Base-by-base conservation (phyloP, 163 green algal genomes). In the Smithsoniella earleae region DNA sequence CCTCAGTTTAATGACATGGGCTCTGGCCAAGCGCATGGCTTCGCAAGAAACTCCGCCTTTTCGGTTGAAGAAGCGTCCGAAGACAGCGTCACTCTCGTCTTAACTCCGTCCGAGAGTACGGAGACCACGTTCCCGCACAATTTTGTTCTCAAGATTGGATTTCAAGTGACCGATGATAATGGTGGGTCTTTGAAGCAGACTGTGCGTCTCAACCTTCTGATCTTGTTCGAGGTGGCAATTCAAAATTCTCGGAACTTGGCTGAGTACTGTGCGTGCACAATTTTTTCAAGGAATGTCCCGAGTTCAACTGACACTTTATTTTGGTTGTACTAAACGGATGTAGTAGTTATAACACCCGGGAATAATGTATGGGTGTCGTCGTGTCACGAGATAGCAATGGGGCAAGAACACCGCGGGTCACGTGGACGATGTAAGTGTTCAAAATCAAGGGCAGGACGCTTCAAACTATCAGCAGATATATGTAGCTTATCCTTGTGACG, bases 1-100 rank as follows among this genome's bases (percentile, higher is more conserved):
- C 89, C 89, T 18, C 89, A 95, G 73, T 93, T 95, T 79, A 81
- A 82, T 46, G 80, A 88, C 46, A 78, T 95, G 54, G 92, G 90
- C 0, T 85, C 86, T 0, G 77, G 92, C n/a, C 73, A 77, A 10
- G 85, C 92, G 82, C 92, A 97, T 66, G 92, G 92, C 62, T 97
- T 96, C 82, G 92, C 89, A 0, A 82, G 92, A 49, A 96, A 96
- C 77, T 78, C 38, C 2, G 38, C 55, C 25, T 97, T 91, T 74
- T 36, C 66, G 10, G 64, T 87, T 3, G 46, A 77, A 31, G 40
- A 74, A 2, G 28, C 46, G 2, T 58, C 28, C 22, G 62, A 33
- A 8, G 74, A 75, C 55, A 77, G 46, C 6, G 85, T 82, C 18
- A 85, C 79, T 1, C 43, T 87, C 63, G 78, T 34, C 25, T 31